These are phyloP conservation scores for Usnea hakonensis DNA, from an alignment of 495 filamentous ascomycete species.

Conservation along the genomic window DNA sequence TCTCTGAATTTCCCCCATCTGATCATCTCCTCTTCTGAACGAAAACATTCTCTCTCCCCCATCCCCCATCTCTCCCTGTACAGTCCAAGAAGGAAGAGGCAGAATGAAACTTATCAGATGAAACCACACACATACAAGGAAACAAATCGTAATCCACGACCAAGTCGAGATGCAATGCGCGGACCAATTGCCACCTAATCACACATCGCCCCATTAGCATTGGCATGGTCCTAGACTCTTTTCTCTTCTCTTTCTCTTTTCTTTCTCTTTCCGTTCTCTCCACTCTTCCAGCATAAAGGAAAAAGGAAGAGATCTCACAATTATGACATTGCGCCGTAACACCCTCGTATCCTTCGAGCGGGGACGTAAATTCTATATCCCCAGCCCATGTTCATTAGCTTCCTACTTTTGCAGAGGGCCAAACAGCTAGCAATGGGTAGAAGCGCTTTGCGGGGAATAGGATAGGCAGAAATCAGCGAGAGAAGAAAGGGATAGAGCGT, in stretches of 20 bases:
- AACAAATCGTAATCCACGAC: slow-evolving; percentile 50
- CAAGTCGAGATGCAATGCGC: slow-evolving; percentile 46
- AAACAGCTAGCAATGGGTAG: not conserved
- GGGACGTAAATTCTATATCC: slow-evolving; percentile 42
- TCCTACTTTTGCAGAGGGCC: too few relatives aligned
- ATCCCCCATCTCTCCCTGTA: not conserved
- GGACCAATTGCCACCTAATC: slow-evolving; percentile 43
- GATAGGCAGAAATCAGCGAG: too few relatives aligned
- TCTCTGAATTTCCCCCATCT: not conserved
- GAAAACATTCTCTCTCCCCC: not conserved
- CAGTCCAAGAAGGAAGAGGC: not conserved
- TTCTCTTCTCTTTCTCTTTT: not conserved
- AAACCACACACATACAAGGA: slow-evolving; percentile 45
- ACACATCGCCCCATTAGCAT: not conserved
- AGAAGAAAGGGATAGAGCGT: slow-evolving; percentile 13
- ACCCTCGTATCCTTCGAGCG: slow-evolving; percentile 47
- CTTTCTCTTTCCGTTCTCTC: not conserved
- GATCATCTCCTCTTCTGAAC: not conserved
- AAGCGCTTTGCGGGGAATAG: slow-evolving; percentile 8
- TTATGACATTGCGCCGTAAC: slow-evolving; percentile 49
- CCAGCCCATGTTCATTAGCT: too few relatives aligned
- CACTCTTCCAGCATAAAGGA: not conserved
- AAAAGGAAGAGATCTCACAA: slow-evolving; percentile 33
- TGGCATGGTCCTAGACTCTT: not conserved
- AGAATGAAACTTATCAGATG: too few relatives aligned